phyloP scores from a whole-genome alignment of 305 asterid species.

The Rubia peregrina region DNA sequence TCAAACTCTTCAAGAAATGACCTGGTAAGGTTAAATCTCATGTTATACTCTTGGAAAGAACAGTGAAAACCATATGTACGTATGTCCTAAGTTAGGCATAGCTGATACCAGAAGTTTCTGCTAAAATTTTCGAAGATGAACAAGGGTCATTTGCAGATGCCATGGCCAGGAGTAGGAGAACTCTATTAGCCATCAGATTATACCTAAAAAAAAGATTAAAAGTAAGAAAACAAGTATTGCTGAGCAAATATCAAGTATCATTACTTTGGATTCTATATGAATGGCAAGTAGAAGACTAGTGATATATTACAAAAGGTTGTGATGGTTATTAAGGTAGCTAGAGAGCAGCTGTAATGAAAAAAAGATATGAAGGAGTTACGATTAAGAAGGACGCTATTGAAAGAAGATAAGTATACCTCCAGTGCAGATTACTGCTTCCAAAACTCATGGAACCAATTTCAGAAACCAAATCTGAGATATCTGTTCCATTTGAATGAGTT shows the following conservation, averaged over 20 bases:
- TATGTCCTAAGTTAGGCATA: slow-evolving; percentile 4
- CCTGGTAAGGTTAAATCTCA: slow-evolving; percentile 49
- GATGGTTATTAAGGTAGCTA: slow-evolving; percentile 7
- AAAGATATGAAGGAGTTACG: background rate
- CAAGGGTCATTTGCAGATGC: slow-evolving; percentile 72
- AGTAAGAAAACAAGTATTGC: slow-evolving; percentile 14
- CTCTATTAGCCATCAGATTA: slow-evolving; percentile 97
- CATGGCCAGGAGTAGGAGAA: slow-evolving; percentile 89
- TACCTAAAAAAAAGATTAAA: slow-evolving; percentile 56
- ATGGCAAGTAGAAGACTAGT: background rate
- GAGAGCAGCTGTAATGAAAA: background rate
- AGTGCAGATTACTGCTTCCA: slow-evolving; percentile 78
- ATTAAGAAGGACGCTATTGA: background rate
- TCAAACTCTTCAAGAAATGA: slow-evolving; percentile 89
- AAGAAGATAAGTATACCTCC: slow-evolving; percentile 56
- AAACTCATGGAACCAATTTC: slow-evolving; percentile 83
- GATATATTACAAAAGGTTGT: background rate
- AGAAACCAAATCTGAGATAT: slow-evolving; percentile 73
- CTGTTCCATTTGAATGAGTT: slow-evolving; percentile 51
- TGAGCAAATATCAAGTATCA: slow-evolving; percentile 2
- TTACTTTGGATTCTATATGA: background rate
- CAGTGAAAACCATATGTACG: slow-evolving; percentile 5
- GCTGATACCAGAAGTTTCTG: slow-evolving; percentile 71
- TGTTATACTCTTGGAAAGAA: slow-evolving; percentile 11
- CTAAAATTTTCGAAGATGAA: slow-evolving; percentile 57